These are phyloP conservation scores for Cryphonectria nitschkei DNA, from an alignment of 2,329 filamentous ascomycete species.

Conservation along the genomic window DNA sequence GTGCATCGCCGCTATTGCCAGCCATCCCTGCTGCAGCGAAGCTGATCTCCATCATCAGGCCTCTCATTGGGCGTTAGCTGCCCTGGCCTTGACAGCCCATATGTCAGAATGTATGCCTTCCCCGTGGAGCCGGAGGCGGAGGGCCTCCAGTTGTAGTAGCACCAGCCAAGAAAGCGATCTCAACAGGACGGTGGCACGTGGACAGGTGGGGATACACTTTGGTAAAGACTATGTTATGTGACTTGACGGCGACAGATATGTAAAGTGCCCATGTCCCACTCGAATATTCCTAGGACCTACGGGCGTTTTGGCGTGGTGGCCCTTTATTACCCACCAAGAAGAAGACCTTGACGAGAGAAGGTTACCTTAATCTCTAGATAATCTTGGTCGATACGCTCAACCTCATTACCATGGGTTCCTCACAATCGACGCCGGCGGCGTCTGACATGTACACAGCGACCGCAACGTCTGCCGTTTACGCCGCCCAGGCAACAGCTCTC, in stretches of 20 bases:
- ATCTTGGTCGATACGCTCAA: background rate
- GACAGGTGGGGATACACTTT: background rate
- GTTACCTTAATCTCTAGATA: background rate
- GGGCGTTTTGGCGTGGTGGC: background rate
- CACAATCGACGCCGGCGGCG: conserved; percentile 23
- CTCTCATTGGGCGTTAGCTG: conserved; percentile 11
- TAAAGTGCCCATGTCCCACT: background rate
- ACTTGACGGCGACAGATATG: background rate
- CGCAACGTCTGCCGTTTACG: conserved; percentile 38
- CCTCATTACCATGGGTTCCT: conserved; percentile 23
- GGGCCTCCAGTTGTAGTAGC: background rate
- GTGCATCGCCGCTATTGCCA: conserved; percentile 12
- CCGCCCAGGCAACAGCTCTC: conserved; percentile 47
- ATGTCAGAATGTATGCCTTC: background rate
- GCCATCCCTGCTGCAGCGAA: background rate
- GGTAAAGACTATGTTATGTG: background rate
- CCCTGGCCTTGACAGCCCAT: background rate
- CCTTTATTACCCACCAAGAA: background rate
- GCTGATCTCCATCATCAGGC: background rate
- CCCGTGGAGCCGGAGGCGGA: background rate
- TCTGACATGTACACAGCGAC: conserved; percentile 35
- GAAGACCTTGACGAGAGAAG: background rate
- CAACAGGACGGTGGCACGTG: background rate
- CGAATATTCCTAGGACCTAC: background rate
- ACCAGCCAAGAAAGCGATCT: background rate